phyloP scores from a whole-genome alignment of 163 green algal species.

The Chloromonas sp. region DNA sequence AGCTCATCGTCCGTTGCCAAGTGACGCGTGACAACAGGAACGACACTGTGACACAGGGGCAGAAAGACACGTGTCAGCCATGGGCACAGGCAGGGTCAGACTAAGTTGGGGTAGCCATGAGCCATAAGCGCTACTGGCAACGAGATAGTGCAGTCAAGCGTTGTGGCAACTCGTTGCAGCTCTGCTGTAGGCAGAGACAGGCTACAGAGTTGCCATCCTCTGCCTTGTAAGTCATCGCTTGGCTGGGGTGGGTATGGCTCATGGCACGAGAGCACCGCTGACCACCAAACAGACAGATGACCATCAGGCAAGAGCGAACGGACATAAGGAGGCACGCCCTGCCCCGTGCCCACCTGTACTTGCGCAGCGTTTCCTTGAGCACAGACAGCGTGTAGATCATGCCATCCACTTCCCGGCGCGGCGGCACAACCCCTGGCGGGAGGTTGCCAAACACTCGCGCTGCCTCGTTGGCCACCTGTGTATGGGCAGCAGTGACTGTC shows the following conservation, averaged over 20 bases:
- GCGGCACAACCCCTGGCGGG: constrained; percentile 5
- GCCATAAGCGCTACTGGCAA: background rate
- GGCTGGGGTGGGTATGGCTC: no score
- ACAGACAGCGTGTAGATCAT: constrained; percentile 74
- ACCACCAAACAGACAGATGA: no score
- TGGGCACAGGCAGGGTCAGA: background rate
- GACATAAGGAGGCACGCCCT: background rate
- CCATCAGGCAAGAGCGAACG: background rate
- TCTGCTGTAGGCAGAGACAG: no score
- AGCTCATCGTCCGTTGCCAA: constrained; percentile 68
- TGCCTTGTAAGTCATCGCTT: no score
- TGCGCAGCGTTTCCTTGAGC: constrained; percentile 71
- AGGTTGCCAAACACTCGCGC: constrained; percentile 41
- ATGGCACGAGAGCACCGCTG: no score
- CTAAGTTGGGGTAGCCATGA: background rate
- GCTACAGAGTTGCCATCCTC: no score
- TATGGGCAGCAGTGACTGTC: background rate
- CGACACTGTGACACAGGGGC: constrained; percentile 52
- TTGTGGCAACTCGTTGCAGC: no score
- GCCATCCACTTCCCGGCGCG: constrained; percentile 52
- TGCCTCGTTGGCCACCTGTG: constrained; percentile 64
- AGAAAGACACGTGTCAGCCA: background rate
- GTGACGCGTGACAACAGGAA: constrained; percentile 82
- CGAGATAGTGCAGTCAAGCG: background rate
- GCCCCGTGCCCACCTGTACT: constrained; percentile 1